Evolutionary conservation across 306 rosid species (phyloP), one percentile per base, ranked within the genome.

Genomic region (Erythrophleum fordii): DNA sequence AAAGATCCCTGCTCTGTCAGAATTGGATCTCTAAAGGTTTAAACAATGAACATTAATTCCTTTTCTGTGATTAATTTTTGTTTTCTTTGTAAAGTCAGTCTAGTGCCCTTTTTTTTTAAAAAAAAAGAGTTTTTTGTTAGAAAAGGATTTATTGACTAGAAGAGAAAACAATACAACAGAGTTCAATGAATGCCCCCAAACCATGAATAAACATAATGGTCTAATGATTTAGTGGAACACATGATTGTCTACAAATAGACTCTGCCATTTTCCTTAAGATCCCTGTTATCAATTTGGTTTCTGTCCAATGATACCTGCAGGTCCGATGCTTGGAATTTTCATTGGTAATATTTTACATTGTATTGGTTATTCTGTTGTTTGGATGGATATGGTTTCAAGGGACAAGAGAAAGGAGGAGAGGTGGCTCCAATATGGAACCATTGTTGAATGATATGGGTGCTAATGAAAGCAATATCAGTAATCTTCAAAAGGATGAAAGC

Each of bases 291-390:
- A 68, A 75, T 51, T 46, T 88, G 49, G 69, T 60, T 84, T 79
- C 79, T 56, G 46, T 37, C 75, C 28, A 58, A 80, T 81, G 81
- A 44, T 80, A 26, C 75, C 72, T 78, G 81, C 95, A 95, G 98
- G 88, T 89, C 77, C 80, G 86, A 61, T 95, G 99, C 80, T 84
- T 95, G 89, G 99, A 95, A 51, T 83, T 93, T 77, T 87, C 95
- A 46, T 71, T 95, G 52, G 83, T 89, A 42, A 83, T 92, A 75
- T 48, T 91, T 82, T 93, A 93, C 58, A 41, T 91, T 81, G 51
- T 91, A 42, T 86, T 95, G 76, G 77, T 95, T 73, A 85, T 84
- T 22, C 82, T 86, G 74, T 91, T 95, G 79, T 69, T 90, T 82
- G 97, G 97, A 77, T 95, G 99, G 97, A 84, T 77, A 44, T 84